phyloP scores from a whole-genome alignment of 495 filamentous ascomycete species.

The Xylaria longipes region DNA sequence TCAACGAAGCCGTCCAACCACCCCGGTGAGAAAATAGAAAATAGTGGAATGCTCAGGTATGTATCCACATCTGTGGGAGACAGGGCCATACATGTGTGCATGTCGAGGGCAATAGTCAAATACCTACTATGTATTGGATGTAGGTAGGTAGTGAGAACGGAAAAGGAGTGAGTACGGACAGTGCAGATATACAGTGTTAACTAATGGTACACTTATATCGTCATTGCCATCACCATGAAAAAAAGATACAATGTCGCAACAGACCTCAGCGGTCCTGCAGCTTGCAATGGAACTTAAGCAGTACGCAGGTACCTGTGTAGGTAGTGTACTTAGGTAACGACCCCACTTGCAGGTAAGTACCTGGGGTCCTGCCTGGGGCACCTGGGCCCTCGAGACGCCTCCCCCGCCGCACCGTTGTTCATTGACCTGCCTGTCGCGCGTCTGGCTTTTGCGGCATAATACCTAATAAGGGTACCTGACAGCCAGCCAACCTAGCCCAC shows the following conservation, averaged over 20 bases:
- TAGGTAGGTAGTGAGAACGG: no score
- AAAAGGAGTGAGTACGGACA: neutral
- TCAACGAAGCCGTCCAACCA: neutral
- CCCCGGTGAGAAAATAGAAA: neutral
- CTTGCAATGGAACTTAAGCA: no score
- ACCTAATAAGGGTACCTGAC: conserved; percentile 26
- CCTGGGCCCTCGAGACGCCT: conserved; percentile 9
- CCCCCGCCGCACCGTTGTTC: conserved; percentile 16
- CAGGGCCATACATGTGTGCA: neutral
- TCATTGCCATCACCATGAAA: neutral
- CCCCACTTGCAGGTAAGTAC: no score
- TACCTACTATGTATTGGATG: no score
- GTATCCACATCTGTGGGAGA: neutral
- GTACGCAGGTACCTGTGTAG: neutral
- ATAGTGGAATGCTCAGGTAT: neutral
- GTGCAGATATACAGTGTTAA: neutral
- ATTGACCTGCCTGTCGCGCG: neutral
- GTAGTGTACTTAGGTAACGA: no score
- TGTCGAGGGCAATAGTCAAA: neutral
- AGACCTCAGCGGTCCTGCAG: no score
- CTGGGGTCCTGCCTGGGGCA: neutral
- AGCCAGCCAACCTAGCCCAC: conserved; percentile 20
- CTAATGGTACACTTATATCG: neutral
- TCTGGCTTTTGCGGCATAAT: conserved; percentile 13
- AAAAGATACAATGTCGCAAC: no score